Base-by-base conservation (phyloP, 2,329 filamentous ascomycete genomes). In the Colletotrichum tabaci region DNA sequence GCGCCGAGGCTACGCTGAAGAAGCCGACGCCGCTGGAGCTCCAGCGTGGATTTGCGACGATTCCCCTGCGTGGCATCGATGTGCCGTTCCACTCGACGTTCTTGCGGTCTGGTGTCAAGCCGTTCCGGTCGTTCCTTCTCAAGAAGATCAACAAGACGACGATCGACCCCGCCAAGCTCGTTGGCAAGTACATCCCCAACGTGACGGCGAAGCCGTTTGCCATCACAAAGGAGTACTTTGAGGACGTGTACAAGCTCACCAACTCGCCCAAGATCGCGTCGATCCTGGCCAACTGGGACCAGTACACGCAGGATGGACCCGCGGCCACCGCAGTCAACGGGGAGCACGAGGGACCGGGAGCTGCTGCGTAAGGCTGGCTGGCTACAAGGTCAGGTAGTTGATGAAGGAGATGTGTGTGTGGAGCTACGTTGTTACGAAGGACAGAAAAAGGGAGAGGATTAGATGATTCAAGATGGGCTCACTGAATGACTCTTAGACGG, bases 131-230 rank as follows among this genome's bases (percentile, higher is more conserved):
- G 55, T 99, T 99, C 90, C 84, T 99, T 81, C 92, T 98, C 77
- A 99, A 98, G 93, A 99, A 99, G 90, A 98, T 99, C 86, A 95
- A 98, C 89, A 98, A 97, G 91, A 98, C 95, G 30, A 97, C 94
- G 65, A 98, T 99, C 82, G 96, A 99, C 82, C 96, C 96, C 6
- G 93, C 94, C 82, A 98, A 98, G 88, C 86, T 99, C 79, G 89
- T 99, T 76, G 96, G 96, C 79, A 99, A 99, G 86, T 99, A 99
- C 86, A 98, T 99, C 76, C 96, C 96, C 77, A 99, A 99, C 84
- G 97, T 99, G 76, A 99, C 96, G 67, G 96, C 96, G 70, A 92
- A 92, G 84, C 96, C 96, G 18, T 99, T 99, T 81, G 94, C 95
- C 82, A 87, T 99, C 75, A 97, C 95, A 66, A 97, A 95, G 89